Evolutionary conservation across 345 rosid genomes (phyloP).

Genomic region (rapeseed (Brassica napus)): Da-Ae NC_063445.1:4343001-4343500

Average conservation of each 20-base stretch:
- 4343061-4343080: too few relatives aligned
- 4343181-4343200: too few relatives aligned
- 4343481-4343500: constrained; percentile 26
- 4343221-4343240: constrained; percentile 21
- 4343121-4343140: too few relatives aligned
- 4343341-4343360: background rate
- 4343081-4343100: too few relatives aligned
- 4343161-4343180: too few relatives aligned
- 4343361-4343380: constrained; percentile 17
- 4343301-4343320: constrained; percentile 34
- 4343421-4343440: constrained; percentile 36
- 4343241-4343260: constrained; percentile 30
- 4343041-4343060: too few relatives aligned
- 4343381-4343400: constrained; percentile 29
- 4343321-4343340: constrained; percentile 34
- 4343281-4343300: constrained; percentile 34
- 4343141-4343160: too few relatives aligned
- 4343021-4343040: too few relatives aligned
- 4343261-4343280: constrained; percentile 29
- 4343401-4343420: constrained; percentile 40
- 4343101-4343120: too few relatives aligned
- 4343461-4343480: background rate
- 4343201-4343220: constrained; percentile 12
- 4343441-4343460: constrained; percentile 28
- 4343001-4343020: too few relatives aligned